phyloP scores from a whole-genome alignment of 805 yeast species.

The Wickerhamomyces bovis region DNA sequence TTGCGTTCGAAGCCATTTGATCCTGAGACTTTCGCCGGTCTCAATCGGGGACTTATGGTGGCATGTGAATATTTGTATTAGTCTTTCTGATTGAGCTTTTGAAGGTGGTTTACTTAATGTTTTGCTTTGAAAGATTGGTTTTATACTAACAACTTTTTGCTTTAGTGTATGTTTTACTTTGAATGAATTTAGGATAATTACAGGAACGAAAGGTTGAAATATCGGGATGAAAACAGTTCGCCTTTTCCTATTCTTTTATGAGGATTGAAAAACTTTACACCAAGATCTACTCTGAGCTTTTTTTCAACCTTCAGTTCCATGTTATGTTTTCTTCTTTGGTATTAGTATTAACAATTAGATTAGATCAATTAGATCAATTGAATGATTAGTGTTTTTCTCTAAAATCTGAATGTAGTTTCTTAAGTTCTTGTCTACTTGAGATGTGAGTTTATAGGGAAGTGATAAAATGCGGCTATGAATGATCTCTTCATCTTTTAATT shows the following conservation, averaged over 20 bases:
- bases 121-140: background rate
- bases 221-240: slow-evolving; percentile 34
- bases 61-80: slow-evolving; percentile 30
- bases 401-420: no score
- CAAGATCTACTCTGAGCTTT: slow-evolving; percentile 37
- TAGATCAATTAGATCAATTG: no score
- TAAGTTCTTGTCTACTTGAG: no score
- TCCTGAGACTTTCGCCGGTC: slow-evolving; percentile 44
- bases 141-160: no score
- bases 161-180: background rate
- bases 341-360: no score
- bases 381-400: no score
- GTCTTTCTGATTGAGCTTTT: slow-evolving; percentile 8
- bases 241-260: slow-evolving; percentile 27
- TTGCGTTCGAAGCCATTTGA: slow-evolving; percentile 41
- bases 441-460: no score
- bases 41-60: slow-evolving; percentile 29
- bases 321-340: no score
- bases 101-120: slow-evolving; percentile 9
- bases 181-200: no score
- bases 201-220: background rate
- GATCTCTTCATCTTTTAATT: no score
- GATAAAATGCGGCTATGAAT: no score
- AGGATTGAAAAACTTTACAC: slow-evolving; percentile 32
- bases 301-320: background rate